Conservation (phyloP, 495 filamentous ascomycete genomes). For the Neurospora sp. region DNA sequence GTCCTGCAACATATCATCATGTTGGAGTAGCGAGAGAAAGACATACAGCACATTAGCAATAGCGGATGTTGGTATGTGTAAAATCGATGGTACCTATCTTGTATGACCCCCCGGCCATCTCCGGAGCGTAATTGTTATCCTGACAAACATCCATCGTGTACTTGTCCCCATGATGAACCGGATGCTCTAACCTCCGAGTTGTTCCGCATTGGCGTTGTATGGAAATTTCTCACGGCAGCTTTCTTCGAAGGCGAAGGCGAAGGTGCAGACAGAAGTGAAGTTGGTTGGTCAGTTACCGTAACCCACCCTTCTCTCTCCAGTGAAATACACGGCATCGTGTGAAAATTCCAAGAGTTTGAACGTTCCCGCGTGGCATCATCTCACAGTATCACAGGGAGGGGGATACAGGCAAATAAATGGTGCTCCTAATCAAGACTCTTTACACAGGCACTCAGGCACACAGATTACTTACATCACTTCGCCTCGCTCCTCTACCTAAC, state of each 20-base stretch:
- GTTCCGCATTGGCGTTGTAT: neutral
- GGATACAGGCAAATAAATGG: neutral
- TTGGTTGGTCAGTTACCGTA: neutral
- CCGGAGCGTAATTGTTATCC: neutral
- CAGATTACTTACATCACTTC: too few relatives aligned
- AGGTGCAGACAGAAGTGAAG: neutral
- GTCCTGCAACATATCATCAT: neutral
- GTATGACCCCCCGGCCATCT: neutral
- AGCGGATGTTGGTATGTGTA: neutral
- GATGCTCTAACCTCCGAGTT: neutral
- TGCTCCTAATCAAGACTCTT: neutral
- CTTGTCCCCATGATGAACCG: neutral
- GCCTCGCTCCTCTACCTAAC: too few relatives aligned
- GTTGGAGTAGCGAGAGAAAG: neutral
- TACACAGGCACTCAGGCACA: too few relatives aligned
- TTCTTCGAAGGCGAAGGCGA: neutral
- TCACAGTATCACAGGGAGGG: neutral
- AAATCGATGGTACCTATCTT: neutral
- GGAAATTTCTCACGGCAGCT: neutral
- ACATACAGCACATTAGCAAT: neutral
- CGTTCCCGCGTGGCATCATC: neutral
- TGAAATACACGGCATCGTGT: neutral
- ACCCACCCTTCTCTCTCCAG: neutral
- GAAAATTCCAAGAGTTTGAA: neutral
- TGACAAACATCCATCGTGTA: neutral